Conservation (phyloP, 768 basidiomycete genomes). For the Dendrothele bispora region DNA sequence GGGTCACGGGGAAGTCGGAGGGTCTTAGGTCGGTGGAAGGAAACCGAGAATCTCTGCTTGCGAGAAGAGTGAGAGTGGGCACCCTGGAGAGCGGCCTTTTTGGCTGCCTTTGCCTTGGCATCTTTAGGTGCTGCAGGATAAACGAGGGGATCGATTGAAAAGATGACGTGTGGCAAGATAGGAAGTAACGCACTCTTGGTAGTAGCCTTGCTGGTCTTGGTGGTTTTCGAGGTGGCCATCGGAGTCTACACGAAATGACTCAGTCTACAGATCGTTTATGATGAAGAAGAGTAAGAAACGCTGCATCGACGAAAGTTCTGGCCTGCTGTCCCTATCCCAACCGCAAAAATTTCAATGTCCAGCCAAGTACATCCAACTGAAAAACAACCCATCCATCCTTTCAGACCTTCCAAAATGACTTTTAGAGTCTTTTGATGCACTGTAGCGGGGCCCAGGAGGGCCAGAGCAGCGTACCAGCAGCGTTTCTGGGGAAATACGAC, state of each 20-base stretch:
- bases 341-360: too few species aligned
- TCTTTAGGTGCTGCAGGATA: slow-evolving; percentile 37
- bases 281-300: too few species aligned
- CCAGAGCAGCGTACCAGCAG: too few species aligned
- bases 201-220: slow-evolving; percentile 62
- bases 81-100: slow-evolving; percentile 95
- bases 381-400: too few species aligned
- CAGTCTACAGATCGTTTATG: too few species aligned
- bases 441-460: too few species aligned
- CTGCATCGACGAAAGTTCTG: too few species aligned
- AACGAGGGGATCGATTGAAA: not conserved
- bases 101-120: slow-evolving; percentile 87
- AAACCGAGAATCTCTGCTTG: slow-evolving; percentile 82
- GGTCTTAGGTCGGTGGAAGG: slow-evolving; percentile 97
- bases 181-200: slow-evolving; percentile 35
- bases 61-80: slow-evolving; percentile 71
- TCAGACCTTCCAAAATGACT: too few species aligned
- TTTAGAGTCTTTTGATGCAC: too few species aligned
- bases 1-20: slow-evolving; percentile 81
- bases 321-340: too few species aligned
- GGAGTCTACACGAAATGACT: not conserved
- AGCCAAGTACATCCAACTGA: too few species aligned
- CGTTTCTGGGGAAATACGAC: too few species aligned
- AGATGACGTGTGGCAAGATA: slow-evolving; percentile 2
- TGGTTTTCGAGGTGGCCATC: slow-evolving; percentile 73